These are phyloP conservation scores for Monosporascus sp. DNA, from an alignment of 2,329 filamentous ascomycete species.

Conservation along the genomic window DNA sequence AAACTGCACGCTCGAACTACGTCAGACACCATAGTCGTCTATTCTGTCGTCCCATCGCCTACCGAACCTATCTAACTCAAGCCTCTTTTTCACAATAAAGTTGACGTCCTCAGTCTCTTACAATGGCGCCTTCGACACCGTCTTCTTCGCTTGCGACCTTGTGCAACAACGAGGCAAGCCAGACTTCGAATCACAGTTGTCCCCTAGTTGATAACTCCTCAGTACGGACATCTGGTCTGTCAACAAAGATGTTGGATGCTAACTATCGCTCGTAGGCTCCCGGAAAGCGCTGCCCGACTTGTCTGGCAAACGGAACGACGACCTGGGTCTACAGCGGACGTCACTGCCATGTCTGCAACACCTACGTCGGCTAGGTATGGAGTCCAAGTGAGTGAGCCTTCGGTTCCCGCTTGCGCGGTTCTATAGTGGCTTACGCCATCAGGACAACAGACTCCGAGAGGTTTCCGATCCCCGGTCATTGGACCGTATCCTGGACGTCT, in stretches of 20 bases:
- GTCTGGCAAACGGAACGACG: slow-evolving; percentile 10
- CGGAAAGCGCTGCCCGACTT: slow-evolving; percentile 16
- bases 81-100: too few species aligned
- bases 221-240: slow-evolving; percentile 7
- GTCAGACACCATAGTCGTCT: too few species aligned
- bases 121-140: slow-evolving; percentile 9
- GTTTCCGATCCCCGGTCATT: neutral
- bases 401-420: neutral
- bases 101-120: neutral
- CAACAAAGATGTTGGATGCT: slow-evolving; percentile 3
- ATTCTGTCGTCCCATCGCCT: neutral
- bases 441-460: neutral
- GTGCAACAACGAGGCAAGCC: slow-evolving; percentile 2
- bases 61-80: neutral
- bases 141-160: slow-evolving; percentile 5
- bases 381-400: neutral
- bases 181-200: slow-evolving; percentile 3
- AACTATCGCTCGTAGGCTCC: slow-evolving; percentile 10
- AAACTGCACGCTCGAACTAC: neutral
- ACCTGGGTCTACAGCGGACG: slow-evolving; percentile 18
- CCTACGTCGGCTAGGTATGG: slow-evolving; percentile 12
- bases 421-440: neutral
- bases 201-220: slow-evolving; percentile 12
- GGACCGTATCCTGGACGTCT: neutral
- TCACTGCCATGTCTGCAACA: slow-evolving; percentile 18